Conservation (phyloP, 2,329 filamentous ascomycete species). For the Penicillium crustosum region DNA sequence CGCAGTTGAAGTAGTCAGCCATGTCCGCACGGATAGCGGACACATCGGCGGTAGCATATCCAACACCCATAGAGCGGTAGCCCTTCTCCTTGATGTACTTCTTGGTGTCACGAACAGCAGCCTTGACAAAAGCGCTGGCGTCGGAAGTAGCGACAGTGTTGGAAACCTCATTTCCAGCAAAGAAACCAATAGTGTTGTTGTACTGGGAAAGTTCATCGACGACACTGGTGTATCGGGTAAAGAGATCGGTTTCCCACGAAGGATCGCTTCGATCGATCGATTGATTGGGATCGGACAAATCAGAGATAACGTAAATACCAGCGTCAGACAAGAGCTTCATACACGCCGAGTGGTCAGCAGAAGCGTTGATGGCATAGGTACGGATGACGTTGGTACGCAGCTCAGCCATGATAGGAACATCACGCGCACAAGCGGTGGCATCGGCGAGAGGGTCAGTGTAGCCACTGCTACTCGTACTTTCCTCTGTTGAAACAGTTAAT, state of each 20-base stretch:
- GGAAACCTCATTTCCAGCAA: conserved; percentile 93
- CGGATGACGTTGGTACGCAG: conserved; percentile 87
- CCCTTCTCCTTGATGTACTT: conserved; percentile 76
- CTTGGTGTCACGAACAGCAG: conserved; percentile 91
- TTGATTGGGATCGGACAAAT: conserved; percentile 73
- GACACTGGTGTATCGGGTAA: conserved; percentile 74
- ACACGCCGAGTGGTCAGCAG: conserved; percentile 71
- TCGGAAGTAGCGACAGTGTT: conserved; percentile 82
- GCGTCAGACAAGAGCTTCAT: conserved; percentile 77
- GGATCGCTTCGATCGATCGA: conserved; percentile 83
- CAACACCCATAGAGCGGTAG: conserved; percentile 77
- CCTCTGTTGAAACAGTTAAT: conserved; percentile 32
- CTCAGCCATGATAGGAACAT: conserved; percentile 74
- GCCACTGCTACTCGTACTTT: conserved; percentile 51
- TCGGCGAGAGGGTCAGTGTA: conserved; percentile 83
- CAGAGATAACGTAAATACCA: conserved; percentile 90
- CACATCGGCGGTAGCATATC: conserved; percentile 93
- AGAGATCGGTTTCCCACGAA: conserved; percentile 73
- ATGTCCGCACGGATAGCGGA: conserved; percentile 75
- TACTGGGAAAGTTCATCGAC: conserved; percentile 77
- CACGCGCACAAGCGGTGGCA: conserved; percentile 68
- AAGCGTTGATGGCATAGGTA: conserved; percentile 84
- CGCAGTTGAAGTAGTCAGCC: conserved; percentile 91
- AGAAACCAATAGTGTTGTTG: conserved; percentile 90
- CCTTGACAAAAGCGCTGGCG: conserved; percentile 91